Base-by-base conservation (phyloP, 331 rosid genomes). In the Pyracantha coccinea region DNA sequence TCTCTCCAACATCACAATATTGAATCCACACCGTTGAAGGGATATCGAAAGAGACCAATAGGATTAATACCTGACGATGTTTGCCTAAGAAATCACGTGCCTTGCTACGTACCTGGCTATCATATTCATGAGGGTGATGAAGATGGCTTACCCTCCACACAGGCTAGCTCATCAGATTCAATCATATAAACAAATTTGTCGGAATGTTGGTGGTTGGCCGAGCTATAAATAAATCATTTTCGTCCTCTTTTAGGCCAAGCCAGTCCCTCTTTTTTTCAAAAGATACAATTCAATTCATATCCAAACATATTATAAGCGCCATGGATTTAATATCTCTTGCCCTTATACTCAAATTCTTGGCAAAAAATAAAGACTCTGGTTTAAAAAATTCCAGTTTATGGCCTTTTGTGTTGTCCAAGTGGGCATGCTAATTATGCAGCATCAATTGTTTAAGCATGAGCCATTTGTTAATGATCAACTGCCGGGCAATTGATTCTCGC, bases 161-260 rank as follows among this genome's bases (percentile, higher is more conserved):
- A 76, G 79, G 62, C 8, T 31, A 64, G 45, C 9, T 31, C 10
- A 64, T 64, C 3, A 64, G 25, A 24, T 33, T 72, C 77, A 87
- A 85, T 87, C 78, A 84, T 73, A 24, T 68, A 66, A 79, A 67
- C 75, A 82, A 85, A 59, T 85, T 85, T 88, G 93, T 89, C 88
- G 90, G 93, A 92, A 86, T 89, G 86, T 83, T 88, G 90, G 97
- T 86, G 83, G 89, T 89, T 88, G 86, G 60, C 73, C 73, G 31
- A 28, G 65, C 86, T 86, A 71, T 69, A 69, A 81, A 77, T 78
- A 75, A 81, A 81, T 82, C 85, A 78, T 84, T 86, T 84, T 85
- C 80, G 64, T 66, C 74, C 83, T 59, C 58, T 70, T 86, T 41
- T 69, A 59, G 81, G 78, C 75, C 81, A 77, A 81, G 64, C 80